Evolutionary conservation across 306 rosid genomes (phyloP), one percentile per base, ranked within the genome.

Genomic region (Cicer yamashitae): DNA sequence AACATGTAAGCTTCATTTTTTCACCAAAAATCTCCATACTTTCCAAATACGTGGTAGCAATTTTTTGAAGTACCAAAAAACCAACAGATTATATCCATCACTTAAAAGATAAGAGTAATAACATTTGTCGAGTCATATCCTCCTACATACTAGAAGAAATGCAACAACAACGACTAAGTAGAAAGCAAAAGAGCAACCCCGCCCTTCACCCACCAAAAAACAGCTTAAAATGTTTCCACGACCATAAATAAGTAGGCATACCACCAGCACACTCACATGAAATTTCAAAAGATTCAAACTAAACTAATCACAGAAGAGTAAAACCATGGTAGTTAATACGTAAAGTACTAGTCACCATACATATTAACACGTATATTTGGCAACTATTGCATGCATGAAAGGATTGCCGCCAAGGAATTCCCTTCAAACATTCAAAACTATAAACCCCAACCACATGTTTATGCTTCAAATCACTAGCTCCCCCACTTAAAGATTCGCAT

Each of bases 361-460:
- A 14, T 37, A 77, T 38, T 9, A 37, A 59, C 57, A 81, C 11
- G 47, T 39, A 77, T 47, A 61, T 52, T 60, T 41, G 68, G 79
- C 69, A 84, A 63, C 70, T 76, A 78, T 7, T 79, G 72, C 87
- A 70, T 46, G 77, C 74, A 79, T 79, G 71, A 73, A 69, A 76
- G 52, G 71, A 79, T 84, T 82, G 85, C 82, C 84, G 84, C 89
- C 89, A 89, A 79, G 39, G 53, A 76, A 76, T 66, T 67, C 70
- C 75, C 88, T 74, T 75, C 63, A 75, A 80, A 82, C 71, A 78
- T 77, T 62, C 66, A 67, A 76, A 76, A 74, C 17, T 18, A 10
- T 45, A 81, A 70, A 51, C 70, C 56, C 40, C 45, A 69, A 48
- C 58, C 56, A 75, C 52, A 48, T 72, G 77, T 73, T 67, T 41